These are phyloP conservation scores for Melastoma candidum DNA, from an alignment of 441 rosid species.

Conservation along the genomic window DNA sequence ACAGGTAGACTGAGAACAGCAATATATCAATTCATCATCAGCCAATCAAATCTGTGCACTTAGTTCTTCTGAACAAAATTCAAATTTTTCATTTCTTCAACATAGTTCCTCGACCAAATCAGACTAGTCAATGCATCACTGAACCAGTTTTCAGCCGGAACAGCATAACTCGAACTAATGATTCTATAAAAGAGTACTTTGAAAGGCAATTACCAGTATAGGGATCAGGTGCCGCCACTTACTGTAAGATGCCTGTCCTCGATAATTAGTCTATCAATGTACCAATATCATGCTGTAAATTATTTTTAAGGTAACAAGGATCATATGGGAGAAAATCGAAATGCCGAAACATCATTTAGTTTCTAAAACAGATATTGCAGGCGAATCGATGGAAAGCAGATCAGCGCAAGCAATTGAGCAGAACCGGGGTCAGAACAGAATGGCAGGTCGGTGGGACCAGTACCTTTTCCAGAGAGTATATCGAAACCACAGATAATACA, in stretches of 20 bases:
- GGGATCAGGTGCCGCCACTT: slow-evolving; percentile 96
- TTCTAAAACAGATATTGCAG: background rate
- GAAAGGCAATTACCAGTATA: slow-evolving; percentile 50
- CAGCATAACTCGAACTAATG: background rate
- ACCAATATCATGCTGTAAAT: slow-evolving; percentile 63
- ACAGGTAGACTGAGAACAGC: no score
- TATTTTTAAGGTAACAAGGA: slow-evolving; percentile 6
- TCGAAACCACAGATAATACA: no score
- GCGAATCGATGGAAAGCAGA: no score
- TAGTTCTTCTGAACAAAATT: no score
- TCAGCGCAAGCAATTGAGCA: no score
- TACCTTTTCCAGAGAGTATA: no score
- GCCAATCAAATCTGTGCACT: no score
- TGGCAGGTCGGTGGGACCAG: no score
- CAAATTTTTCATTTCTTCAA: no score
- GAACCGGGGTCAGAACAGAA: no score
- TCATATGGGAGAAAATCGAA: background rate
- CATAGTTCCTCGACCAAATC: no score
- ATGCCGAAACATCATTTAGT: background rate
- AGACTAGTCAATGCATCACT: background rate
- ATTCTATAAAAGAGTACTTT: background rate
- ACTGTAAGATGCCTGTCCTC: slow-evolving; percentile 61
- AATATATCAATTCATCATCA: no score
- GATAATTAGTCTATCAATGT: slow-evolving; percentile 70
- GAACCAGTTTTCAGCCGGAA: background rate